phyloP scores from a whole-genome alignment of 441 rosid genomes.

The Syzygium syzygioides region DNA sequence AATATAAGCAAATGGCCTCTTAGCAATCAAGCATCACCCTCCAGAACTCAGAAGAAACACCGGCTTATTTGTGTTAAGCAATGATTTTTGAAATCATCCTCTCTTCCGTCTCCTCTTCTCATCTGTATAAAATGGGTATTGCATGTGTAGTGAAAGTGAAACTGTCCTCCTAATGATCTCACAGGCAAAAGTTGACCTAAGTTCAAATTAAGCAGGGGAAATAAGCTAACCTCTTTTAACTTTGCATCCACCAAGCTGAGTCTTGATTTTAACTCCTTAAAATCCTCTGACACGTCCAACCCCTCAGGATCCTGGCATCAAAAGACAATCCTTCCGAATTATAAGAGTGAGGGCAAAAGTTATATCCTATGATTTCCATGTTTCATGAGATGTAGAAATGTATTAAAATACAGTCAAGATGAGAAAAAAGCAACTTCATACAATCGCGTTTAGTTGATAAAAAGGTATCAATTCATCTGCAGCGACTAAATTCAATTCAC shows the following conservation, averaged over 20 bases:
- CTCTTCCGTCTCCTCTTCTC: background rate
- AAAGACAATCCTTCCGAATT: background rate
- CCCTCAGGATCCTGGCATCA: constrained; percentile 1
- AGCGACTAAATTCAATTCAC: background rate
- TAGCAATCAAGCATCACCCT: background rate
- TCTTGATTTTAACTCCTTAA: constrained; percentile 25
- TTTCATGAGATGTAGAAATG: background rate
- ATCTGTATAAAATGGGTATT: background rate
- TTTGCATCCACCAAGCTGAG: constrained; percentile 21
- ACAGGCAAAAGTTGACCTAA: background rate
- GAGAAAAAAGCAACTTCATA: background rate
- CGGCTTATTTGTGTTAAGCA: background rate
- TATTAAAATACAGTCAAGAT: background rate
- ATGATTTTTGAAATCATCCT: background rate
- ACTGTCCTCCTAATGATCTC: background rate
- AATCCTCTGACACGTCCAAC: constrained; percentile 15
- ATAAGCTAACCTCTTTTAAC: constrained; percentile 27
- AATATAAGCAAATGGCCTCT: background rate
- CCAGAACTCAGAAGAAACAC: background rate
- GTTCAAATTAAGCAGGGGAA: background rate
- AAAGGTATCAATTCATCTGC: background rate
- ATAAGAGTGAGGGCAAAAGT: background rate
- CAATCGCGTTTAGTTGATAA: background rate
- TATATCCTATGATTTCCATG: background rate
- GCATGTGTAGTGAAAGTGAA: background rate